These are phyloP conservation scores for Millerago galiae DNA, from an alignment of 805 yeast species.

Conservation along the genomic window DNA sequence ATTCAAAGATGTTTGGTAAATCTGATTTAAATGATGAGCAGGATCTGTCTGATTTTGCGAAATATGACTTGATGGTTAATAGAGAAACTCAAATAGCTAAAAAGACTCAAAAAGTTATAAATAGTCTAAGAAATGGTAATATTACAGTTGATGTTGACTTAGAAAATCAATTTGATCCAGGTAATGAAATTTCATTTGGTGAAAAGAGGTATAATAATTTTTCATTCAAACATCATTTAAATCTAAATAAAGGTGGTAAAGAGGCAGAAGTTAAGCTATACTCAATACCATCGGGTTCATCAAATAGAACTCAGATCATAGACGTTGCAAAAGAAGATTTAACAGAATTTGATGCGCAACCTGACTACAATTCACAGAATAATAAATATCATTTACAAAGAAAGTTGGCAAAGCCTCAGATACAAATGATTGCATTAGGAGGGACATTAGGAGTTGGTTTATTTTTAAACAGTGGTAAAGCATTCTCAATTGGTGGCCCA, in stretches of 20 bases:
- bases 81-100: conserved; percentile 27
- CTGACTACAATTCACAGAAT: conserved; percentile 3
- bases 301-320: conserved; percentile 23
- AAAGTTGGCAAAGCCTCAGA: conserved; percentile 55
- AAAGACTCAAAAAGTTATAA: conserved; percentile 18
- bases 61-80: conserved; percentile 28
- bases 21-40: conserved; percentile 5
- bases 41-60: conserved; percentile 25
- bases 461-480: conserved; percentile 63
- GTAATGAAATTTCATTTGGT: conserved; percentile 9
- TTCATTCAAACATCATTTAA: neutral
- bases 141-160: conserved; percentile 19
- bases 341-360: conserved; percentile 2
- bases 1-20: conserved; percentile 17
- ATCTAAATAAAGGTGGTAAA: neutral
- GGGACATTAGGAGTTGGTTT: conserved; percentile 78
- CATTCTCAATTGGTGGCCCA: conserved; percentile 70
- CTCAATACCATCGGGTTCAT: neutral
- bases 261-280: neutral
- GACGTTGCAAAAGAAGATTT: conserved; percentile 16
- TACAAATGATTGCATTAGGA: conserved; percentile 74
- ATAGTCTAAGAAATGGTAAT: conserved; percentile 12
- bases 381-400: conserved; percentile 37
- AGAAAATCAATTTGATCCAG: conserved; percentile 22
- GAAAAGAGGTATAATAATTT: neutral